These are phyloP conservation scores for Magnusiomyces magnusii DNA, from an alignment of 1,139 yeast species.

Conservation along the genomic window DNA sequence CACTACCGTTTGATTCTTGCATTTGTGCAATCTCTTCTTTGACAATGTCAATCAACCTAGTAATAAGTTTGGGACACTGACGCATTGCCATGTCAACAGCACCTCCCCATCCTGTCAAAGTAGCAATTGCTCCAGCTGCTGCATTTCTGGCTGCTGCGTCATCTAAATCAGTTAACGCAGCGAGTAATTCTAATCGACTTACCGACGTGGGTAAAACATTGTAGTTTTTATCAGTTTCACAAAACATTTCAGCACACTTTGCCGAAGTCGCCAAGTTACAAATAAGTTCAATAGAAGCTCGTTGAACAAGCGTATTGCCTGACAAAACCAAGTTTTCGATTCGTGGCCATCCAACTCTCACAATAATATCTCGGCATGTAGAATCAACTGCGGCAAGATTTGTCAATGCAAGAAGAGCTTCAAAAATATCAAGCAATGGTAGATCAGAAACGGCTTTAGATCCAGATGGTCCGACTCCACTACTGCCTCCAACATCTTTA, in stretches of 20 bases:
- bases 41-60: slow-evolving; percentile 23
- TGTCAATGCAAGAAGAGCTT: slow-evolving; percentile 43
- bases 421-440: slow-evolving; percentile 38
- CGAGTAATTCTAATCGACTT: slow-evolving; percentile 28
- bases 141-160: slow-evolving; percentile 34
- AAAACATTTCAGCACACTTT: slow-evolving; percentile 33
- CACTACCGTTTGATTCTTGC: background rate
- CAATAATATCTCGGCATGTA: slow-evolving; percentile 32
- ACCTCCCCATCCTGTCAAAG: slow-evolving; percentile 33
- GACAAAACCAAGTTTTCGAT: slow-evolving; percentile 35
- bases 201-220: slow-evolving; percentile 7
- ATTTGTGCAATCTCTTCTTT: slow-evolving; percentile 9
- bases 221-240: slow-evolving; percentile 28
- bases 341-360: slow-evolving; percentile 34
- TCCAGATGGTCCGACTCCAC: background rate
- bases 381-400: slow-evolving; percentile 40
- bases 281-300: slow-evolving; percentile 35
- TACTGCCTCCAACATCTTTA: background rate
- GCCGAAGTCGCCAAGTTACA: slow-evolving; percentile 36
- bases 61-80: slow-evolving; percentile 19
- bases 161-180: slow-evolving; percentile 30
- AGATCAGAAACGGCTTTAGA: slow-evolving; percentile 19
- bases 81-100: slow-evolving; percentile 28
- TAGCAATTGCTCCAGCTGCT: slow-evolving; percentile 38
- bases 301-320: slow-evolving; percentile 31